These are phyloP conservation scores for Kwoniella sp. DNA, from an alignment of 768 basidiomycete species.

Conservation along the genomic window DNA sequence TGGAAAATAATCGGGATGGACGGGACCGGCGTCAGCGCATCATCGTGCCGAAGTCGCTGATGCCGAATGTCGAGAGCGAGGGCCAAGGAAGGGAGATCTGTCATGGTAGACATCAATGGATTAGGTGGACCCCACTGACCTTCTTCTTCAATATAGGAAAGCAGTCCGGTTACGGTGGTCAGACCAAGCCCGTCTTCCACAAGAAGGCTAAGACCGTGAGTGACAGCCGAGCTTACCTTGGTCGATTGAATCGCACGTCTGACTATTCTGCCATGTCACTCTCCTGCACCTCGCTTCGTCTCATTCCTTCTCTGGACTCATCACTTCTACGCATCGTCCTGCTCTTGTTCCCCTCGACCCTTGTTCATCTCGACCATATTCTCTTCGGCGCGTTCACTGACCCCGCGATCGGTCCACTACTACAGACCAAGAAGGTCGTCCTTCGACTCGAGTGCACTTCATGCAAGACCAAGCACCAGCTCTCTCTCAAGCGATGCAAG, in stretches of 20 bases:
- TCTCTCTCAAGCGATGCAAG: slow-evolving; percentile 97
- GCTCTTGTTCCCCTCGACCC: no score
- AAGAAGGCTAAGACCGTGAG: slow-evolving; percentile 74
- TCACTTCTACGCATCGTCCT: no score
- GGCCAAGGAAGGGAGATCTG: no score
- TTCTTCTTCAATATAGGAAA: slow-evolving; percentile 35
- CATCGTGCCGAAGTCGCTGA: no score
- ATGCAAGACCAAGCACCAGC: slow-evolving; percentile 98
- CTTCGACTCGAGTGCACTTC: slow-evolving; percentile 94
- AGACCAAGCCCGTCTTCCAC: slow-evolving; percentile 99
- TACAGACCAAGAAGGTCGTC: slow-evolving; percentile 95
- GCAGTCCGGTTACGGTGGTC: slow-evolving; percentile 85
- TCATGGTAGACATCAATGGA: no score
- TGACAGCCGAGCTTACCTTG: slow-evolving; percentile 6
- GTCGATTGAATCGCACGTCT: slow-evolving; percentile 1
- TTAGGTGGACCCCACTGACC: not conserved
- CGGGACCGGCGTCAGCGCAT: no score
- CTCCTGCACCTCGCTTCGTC: not conserved
- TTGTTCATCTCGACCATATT: no score
- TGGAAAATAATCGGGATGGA: no score
- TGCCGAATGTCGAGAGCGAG: no score
- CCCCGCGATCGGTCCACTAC: no score
- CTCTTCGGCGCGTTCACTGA: no score
- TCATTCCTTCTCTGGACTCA: no score
- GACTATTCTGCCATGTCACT: slow-evolving; percentile 4